These are phyloP conservation scores for Parmelia sp. DNA, from an alignment of 495 filamentous ascomycete species.

Conservation along the genomic window DNA sequence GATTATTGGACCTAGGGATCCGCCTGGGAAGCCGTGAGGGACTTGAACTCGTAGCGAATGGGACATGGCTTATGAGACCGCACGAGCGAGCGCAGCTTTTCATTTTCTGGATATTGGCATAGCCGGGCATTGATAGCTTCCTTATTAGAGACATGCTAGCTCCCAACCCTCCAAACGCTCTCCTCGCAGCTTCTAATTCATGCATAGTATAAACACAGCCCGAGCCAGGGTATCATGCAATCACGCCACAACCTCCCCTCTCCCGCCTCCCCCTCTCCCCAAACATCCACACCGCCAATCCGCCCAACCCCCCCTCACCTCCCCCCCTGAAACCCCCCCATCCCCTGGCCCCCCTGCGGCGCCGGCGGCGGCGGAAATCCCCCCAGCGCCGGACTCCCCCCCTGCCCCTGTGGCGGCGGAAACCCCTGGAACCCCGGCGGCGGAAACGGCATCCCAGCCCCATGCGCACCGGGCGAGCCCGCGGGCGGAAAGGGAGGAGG, in stretches of 20 bases:
- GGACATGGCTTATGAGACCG: not conserved
- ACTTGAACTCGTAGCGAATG: too few relatives aligned
- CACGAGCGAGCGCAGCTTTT: not conserved
- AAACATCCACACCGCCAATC: not conserved
- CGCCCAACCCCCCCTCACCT: not conserved
- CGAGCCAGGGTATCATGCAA: conserved; percentile 5
- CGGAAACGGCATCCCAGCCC: conserved; percentile 54
- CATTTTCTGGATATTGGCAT: not conserved
- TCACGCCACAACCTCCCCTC: not conserved
- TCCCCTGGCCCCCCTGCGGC: too few relatives aligned
- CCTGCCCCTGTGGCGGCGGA: conserved; percentile 30
- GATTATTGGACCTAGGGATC: conserved; percentile 72
- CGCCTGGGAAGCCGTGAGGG: conserved; percentile 34
- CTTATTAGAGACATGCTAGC: not conserved
- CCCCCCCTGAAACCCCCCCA: conserved; percentile 7
- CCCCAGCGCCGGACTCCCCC: conserved; percentile 28
- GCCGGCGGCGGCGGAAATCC: conserved; percentile 23
- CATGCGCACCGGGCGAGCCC: conserved; percentile 29
- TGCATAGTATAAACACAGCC: too few relatives aligned
- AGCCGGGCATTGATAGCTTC: conserved; percentile 1
- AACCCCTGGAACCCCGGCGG: conserved; percentile 50
- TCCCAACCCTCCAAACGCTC: not conserved
- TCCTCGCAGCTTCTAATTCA: not conserved
- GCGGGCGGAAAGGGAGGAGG: conserved; percentile 47
- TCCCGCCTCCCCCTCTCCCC: not conserved